A percentile compares a stretch with the other conserved stretches of the same genome.
Evolutionary conservation across 352 stramenopile species (phyloP).

Genomic region (Thraustotheca clavata): DNA sequence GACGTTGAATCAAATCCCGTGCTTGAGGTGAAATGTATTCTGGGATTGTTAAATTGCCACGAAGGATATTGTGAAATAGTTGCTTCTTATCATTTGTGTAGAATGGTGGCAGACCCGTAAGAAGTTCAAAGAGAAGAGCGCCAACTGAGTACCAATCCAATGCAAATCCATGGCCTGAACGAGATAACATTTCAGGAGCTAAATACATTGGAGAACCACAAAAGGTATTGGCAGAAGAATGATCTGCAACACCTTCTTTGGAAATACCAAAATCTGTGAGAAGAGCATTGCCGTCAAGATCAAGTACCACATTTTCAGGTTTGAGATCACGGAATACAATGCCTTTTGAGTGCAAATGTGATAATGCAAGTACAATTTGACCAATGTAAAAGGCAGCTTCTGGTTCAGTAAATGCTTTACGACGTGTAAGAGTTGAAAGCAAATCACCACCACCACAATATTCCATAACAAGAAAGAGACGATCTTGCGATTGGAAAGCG

Average conservation of each 20-base stretch:
- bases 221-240: constrained; percentile 80
- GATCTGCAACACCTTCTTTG: constrained; percentile 80
- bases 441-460: constrained; percentile 76
- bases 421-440: constrained; percentile 62
- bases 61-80: constrained; percentile 86
- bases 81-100: constrained; percentile 87
- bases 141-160: constrained; percentile 83
- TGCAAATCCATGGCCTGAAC: constrained; percentile 70
- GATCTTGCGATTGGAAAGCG: constrained; percentile 78
- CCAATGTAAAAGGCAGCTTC: constrained; percentile 81
- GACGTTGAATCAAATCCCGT: constrained; percentile 65
- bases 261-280: constrained; percentile 83
- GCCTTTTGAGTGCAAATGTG: constrained; percentile 78
- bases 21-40: constrained; percentile 70
- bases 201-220: constrained; percentile 83
- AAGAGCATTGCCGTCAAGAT: constrained; percentile 70
- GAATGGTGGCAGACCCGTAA: constrained; percentile 77
- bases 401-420: constrained; percentile 69
- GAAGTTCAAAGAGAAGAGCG: constrained; percentile 65
- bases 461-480: constrained; percentile 80
- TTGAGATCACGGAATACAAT: constrained; percentile 85
- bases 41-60: constrained; percentile 67
- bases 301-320: constrained; percentile 82
- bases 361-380: constrained; percentile 70
- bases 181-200: constrained; percentile 72